Evolutionary conservation across 345 rosid species (phyloP).

Genomic region (Acer yangbiense): DNA sequence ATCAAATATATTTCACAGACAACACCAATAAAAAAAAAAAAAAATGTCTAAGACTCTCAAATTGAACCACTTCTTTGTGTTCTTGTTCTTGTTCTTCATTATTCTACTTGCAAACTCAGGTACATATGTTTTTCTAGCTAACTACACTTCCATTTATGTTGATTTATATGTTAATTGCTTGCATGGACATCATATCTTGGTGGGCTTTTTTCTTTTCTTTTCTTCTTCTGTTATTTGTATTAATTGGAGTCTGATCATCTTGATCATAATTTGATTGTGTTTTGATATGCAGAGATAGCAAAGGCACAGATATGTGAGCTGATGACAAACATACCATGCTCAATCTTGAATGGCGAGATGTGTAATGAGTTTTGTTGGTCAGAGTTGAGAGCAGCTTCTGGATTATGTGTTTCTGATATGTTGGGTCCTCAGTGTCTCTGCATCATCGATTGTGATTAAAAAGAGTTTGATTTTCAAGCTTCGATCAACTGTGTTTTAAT

Average conservation of each 20-base stretch:
- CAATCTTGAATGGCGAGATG: not conserved
- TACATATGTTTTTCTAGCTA: not conserved
- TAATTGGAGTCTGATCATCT: not conserved
- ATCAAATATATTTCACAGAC: not conserved
- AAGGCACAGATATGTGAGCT: not conserved
- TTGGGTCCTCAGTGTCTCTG: slow-evolving; percentile 1
- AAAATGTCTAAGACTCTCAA: not conserved
- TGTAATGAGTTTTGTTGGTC: not conserved
- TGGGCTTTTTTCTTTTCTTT: not conserved
- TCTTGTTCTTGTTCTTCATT: not conserved
- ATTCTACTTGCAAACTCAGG: not conserved
- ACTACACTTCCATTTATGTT: not conserved
- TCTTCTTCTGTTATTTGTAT: not conserved
- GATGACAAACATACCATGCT: slow-evolving; percentile 3
- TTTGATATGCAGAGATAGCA: not conserved
- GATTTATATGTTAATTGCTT: not conserved
- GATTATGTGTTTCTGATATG: not conserved
- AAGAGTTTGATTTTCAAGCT: not conserved
- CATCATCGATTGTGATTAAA: not conserved
- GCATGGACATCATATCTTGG: too few relatives aligned
- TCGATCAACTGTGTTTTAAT: not conserved
- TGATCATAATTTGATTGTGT: not conserved
- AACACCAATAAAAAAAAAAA: not conserved
- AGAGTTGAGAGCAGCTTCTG: not conserved
- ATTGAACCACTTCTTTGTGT: not conserved